These are phyloP conservation scores for Xylaria hypoxylon DNA, from an alignment of 2,329 filamentous ascomycete species.

Conservation along the genomic window DNA sequence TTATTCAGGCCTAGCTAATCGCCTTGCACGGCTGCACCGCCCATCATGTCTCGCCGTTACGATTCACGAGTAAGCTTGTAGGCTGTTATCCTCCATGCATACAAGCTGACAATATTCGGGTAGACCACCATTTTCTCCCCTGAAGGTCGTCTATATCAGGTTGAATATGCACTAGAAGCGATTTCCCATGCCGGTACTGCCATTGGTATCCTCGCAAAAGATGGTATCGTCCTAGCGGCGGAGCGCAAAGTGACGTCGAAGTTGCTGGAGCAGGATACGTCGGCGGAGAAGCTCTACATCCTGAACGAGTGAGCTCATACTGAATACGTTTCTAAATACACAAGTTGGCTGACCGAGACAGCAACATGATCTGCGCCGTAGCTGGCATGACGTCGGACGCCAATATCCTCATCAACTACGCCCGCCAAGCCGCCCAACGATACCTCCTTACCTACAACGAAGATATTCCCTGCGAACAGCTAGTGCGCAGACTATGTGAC, in stretches of 20 bases:
- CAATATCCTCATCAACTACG: slow-evolving; percentile 99
- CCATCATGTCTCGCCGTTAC: slow-evolving; percentile 92
- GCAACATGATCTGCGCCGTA: slow-evolving; percentile 99
- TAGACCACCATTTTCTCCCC: slow-evolving; percentile 99
- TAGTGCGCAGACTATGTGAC: slow-evolving; percentile 95
- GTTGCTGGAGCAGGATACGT: slow-evolving; percentile 98
- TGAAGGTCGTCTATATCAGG: slow-evolving; percentile 97
- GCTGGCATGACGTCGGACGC: slow-evolving; percentile 99
- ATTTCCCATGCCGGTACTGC: slow-evolving; percentile 98
- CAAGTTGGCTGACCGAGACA: slow-evolving; percentile 54
- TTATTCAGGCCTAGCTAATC: slow-evolving; percentile 21
- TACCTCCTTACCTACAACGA: slow-evolving; percentile 99
- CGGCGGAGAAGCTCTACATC: slow-evolving; percentile 99
- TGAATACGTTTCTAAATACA: neutral
- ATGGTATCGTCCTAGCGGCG: slow-evolving; percentile 97
- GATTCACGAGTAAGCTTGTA: slow-evolving; percentile 84
- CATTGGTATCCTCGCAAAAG: slow-evolving; percentile 94
- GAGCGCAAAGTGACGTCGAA: slow-evolving; percentile 99
- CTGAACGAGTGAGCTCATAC: slow-evolving; percentile 80
- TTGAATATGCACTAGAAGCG: slow-evolving; percentile 98
- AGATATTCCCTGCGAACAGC: slow-evolving; percentile 99
- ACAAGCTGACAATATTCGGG: slow-evolving; percentile 42
- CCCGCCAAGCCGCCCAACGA: slow-evolving; percentile 93
- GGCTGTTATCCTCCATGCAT: slow-evolving; percentile 40
- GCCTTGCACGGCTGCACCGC: slow-evolving; percentile 28